A percentile compares a stretch with the other conserved stretches of the same genome.
Conservation (phyloP, 2,329 filamentous ascomycete genomes). For the Epichloe scottii region DNA sequence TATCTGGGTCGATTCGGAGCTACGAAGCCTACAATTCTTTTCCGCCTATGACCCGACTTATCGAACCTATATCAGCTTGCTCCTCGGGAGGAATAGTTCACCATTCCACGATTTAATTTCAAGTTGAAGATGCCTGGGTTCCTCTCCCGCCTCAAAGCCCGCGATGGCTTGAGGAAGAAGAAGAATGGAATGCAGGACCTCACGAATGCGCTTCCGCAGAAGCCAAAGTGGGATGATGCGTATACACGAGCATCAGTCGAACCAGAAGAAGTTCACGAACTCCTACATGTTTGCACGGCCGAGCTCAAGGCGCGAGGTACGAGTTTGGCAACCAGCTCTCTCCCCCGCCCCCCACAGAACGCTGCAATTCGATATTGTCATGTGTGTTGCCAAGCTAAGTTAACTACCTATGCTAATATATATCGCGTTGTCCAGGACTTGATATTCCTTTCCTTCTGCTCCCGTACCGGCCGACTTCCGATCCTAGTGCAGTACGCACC, state of each 20-base stretch:
- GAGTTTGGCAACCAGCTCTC: slow-evolving; percentile 16
- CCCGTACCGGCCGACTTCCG: slow-evolving; percentile 85
- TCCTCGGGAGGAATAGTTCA: background rate
- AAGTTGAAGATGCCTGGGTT: slow-evolving; percentile 39
- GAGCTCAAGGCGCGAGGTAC: slow-evolving; percentile 92
- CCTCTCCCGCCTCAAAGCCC: slow-evolving; percentile 59
- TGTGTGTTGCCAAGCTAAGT: background rate
- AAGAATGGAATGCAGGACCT: slow-evolving; percentile 46
- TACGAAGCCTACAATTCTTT: background rate
- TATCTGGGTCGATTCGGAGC: background rate
- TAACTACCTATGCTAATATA: slow-evolving; percentile 1
- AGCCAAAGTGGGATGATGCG: slow-evolving; percentile 77
- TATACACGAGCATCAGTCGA: slow-evolving; percentile 74
- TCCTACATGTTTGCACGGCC: slow-evolving; percentile 71
- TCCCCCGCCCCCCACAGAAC: no score
- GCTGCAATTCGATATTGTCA: background rate
- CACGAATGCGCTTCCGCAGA: slow-evolving; percentile 42
- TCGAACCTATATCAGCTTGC: background rate
- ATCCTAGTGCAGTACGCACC: slow-evolving; percentile 80
- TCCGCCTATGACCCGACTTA: background rate
- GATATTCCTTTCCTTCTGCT: slow-evolving; percentile 86
- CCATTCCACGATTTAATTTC: background rate
- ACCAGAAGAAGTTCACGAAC: slow-evolving; percentile 80
- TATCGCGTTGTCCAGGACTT: slow-evolving; percentile 44
- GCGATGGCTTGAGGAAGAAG: slow-evolving; percentile 57